Percentiles rank a stretch among this genome's conserved stretches.
phyloP scores from a whole-genome alignment of 495 filamentous ascomycete genomes.

The Podospora pseudocomata region DNA sequence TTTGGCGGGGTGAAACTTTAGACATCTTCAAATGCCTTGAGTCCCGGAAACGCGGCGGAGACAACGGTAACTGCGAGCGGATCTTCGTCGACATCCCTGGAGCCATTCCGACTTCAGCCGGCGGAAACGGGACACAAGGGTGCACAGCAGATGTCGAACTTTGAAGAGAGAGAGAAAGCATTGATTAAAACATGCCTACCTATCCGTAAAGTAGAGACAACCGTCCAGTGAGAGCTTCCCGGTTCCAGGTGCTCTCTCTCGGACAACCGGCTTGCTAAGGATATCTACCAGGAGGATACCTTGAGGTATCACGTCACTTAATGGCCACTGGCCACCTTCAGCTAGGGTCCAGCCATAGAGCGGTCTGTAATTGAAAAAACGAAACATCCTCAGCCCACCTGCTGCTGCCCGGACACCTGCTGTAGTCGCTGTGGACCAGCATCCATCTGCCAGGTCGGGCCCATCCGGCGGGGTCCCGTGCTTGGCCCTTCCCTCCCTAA shows the following conservation, averaged over 20 bases:
- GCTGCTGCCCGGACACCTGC: neutral
- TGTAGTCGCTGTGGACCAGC: neutral
- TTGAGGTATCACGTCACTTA: slow-evolving; percentile 2
- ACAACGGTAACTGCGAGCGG: neutral
- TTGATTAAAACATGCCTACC: too few relatives aligned
- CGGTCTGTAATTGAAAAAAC: neutral
- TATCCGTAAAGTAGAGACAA: too few relatives aligned
- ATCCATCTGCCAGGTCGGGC: slow-evolving; percentile 1
- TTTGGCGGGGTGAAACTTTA: neutral
- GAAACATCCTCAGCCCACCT: slow-evolving; percentile 3
- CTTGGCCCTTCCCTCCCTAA: neutral
- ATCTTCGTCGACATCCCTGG: neutral
- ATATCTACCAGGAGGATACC: too few relatives aligned
- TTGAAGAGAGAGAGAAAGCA: too few relatives aligned
- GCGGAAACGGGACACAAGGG: neutral
- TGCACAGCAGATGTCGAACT: neutral
- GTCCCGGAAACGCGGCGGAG: neutral
- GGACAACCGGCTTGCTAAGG: neutral
- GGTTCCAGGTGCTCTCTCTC: neutral
- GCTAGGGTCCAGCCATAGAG: neutral
- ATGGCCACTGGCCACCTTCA: neutral
- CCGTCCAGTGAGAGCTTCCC: too few relatives aligned
- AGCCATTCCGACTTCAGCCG: slow-evolving; percentile 7
- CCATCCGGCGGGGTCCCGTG: slow-evolving; percentile 10
- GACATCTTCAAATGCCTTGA: neutral